Evolutionary conservation across 2,329 filamentous ascomycete species (phyloP), one percentile per base, ranked within the genome.

Genomic region (Aspergillus arachidicola): DNA sequence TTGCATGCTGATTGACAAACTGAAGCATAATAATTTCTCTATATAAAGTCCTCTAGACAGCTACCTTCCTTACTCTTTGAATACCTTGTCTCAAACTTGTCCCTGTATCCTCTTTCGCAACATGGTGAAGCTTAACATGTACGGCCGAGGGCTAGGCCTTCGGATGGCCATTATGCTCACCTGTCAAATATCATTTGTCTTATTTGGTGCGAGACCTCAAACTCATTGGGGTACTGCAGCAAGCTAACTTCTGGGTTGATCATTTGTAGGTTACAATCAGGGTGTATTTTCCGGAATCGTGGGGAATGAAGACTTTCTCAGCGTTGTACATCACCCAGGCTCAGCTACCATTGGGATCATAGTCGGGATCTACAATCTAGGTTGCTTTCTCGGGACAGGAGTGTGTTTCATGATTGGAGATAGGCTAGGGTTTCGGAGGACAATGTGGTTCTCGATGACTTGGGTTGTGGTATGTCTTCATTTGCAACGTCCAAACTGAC

Each of bases 201-300:
- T 73, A 41, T 73, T 73, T 51, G 71, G 71, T 72, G 51, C 36
- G 68, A 61, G 30, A 45, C 26, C 41, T 53, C 45, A 19, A 19
- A 12, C 11, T 36, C 57, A 10, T 36, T 26, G 21, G 46, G 56
- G 46, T 58, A 38, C 26, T 55, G n/a, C 57, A 45, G 53, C 48
- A 48, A 34, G 36, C 63, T 68, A 50, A 67, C 61, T 21, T 51
- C 28, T 4, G 9, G 9, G 48, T 32, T 55, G 46, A 26, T 36
- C 26, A 26, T 43, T 10, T 62, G 36, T 59, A 75, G 82, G 81
- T 2, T 84, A 84, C 51, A 83, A 84, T 34, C 82, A 84, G 66
- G 82, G 81, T 48, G 80, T 83, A 0, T 83, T 84, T 64, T 78
- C 80, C 3, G 81, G 81, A 12, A 81, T 85, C 19, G 73, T 84